Evolutionary conservation across 1,284 basidiomycete species (phyloP), one percentile per base, ranked within the genome.

Genomic region (Jaminaea rosea): DNA sequence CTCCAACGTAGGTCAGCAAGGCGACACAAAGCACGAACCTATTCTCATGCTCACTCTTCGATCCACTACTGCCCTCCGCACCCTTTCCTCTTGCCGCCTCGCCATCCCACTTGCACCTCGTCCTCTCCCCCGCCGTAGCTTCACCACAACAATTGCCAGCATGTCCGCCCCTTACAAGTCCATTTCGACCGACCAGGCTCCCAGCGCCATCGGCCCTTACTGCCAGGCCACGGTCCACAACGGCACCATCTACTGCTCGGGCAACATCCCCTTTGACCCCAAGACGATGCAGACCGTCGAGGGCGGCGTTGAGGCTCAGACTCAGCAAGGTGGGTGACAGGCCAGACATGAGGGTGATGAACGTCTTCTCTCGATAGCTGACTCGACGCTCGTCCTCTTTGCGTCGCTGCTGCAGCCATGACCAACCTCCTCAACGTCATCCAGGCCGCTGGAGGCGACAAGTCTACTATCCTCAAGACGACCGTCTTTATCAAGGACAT

Each of bases 211-310:
- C 37, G 72, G 68, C 11, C 71, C 72, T 29, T 74, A 74, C 61
- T 69, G 59, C 44, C 88, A 96, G 77, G 90, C 86, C 8, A 87
- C 86, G 69, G 62, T 69, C 28, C 81, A 83, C 60, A 88, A 88
- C 54, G 83, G 87, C 63, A 80, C 91, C 51, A 82, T 94, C 62
- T 96, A 92, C 78, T 80, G 84, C 45, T 93, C 88, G 5, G 93
- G 93, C 49, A 87, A 11, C 70, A 87, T 97, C 67, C 87, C 89
- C 1, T 79, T 96, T 55, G 82, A 87, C 70, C 87, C 91, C 9
- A 69, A 78, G 36, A 83, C 83, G 15, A 84, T 83, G 76, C 79
- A 85, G 65, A 77, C 94, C 67, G 84, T 88, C 42, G 72, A 76
- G 42, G 87, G 73, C 31, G 90, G 86, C 29, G 82, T 97, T 53